Percentiles rank a stretch among this genome's conserved stretches.
Evolutionary conservation across 164 flowering plant species (phyloP).

Genomic region (Kingdonia uniflora): DNA sequence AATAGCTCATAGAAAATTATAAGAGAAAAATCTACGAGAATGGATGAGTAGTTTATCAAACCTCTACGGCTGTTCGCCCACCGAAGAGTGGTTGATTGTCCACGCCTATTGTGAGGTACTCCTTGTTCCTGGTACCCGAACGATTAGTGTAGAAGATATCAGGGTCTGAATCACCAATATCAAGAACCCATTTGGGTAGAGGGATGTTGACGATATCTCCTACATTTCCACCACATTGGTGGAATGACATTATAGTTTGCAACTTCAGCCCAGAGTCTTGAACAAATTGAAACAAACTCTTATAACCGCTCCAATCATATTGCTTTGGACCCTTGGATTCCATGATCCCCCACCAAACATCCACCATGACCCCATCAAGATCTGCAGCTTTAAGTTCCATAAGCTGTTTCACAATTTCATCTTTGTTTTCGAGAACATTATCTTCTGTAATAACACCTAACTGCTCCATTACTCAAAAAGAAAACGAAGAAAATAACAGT

Average conservation of each 20-base stretch:
- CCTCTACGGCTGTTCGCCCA: conserved; percentile 75
- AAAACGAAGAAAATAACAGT: no score
- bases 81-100: conserved; percentile 52
- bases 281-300: conserved; percentile 44
- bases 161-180: conserved; percentile 50
- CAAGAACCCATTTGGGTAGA: conserved; percentile 65
- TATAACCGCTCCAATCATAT: conserved; percentile 71
- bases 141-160: conserved; percentile 76
- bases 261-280: conserved; percentile 45
- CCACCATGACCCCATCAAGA: conserved; percentile 87
- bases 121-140: conserved; percentile 46
- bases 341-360: conserved; percentile 88
- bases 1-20: not conserved
- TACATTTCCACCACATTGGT: conserved; percentile 72
- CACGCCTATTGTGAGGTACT: conserved; percentile 56
- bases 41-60: no score
- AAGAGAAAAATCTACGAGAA: not conserved
- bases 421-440: conserved; percentile 33
- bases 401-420: conserved; percentile 42
- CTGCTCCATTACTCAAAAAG: no score
- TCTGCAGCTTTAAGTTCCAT: conserved; percentile 43
- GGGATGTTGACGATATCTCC: conserved; percentile 69
- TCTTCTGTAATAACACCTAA: conserved; percentile 49
- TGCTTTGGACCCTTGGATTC: conserved; percentile 60
- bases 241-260: no score